Evolutionary conservation across 768 basidiomycete species (phyloP).

Genomic region (Sarcodon sp.): DNA sequence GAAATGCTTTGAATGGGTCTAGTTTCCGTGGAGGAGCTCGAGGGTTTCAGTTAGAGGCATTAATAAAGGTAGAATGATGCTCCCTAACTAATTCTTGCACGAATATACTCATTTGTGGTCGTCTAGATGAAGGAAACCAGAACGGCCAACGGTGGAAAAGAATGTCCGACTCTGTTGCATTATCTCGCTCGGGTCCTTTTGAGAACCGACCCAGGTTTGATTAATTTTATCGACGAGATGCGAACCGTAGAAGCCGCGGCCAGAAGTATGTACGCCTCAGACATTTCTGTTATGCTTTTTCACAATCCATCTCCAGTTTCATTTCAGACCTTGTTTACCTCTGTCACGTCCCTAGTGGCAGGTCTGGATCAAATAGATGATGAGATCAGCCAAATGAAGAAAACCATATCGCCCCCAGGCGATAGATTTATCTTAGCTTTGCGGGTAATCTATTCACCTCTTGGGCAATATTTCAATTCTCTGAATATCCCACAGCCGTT

Average conservation of each 20-base stretch:
- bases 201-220: constrained; percentile 48
- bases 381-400: constrained; percentile 38
- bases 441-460: constrained; percentile 31
- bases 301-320: constrained; percentile 38
- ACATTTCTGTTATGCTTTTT: background rate
- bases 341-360: constrained; percentile 40
- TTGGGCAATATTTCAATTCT: background rate
- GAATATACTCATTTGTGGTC: background rate
- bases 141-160: constrained; percentile 49
- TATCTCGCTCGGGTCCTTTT: constrained; percentile 72
- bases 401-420: constrained; percentile 17
- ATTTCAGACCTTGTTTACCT: constrained; percentile 46
- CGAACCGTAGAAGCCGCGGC: constrained; percentile 77
- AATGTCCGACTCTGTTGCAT: constrained; percentile 84
- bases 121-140: constrained; percentile 72
- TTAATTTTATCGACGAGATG: constrained; percentile 69
- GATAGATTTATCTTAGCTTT: constrained; percentile 62
- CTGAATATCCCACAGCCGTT: constrained; percentile 14
- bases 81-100: background rate
- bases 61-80: constrained; percentile 50
- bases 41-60: constrained; percentile 75
- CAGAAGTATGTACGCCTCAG: constrained; percentile 35
- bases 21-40: constrained; percentile 74
- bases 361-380: constrained; percentile 44
- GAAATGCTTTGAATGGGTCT: constrained; percentile 73